These are phyloP conservation scores for Schizopora paradoxa DNA, from an alignment of 1,284 basidiomycete genomes.

Conservation along the genomic window DNA sequence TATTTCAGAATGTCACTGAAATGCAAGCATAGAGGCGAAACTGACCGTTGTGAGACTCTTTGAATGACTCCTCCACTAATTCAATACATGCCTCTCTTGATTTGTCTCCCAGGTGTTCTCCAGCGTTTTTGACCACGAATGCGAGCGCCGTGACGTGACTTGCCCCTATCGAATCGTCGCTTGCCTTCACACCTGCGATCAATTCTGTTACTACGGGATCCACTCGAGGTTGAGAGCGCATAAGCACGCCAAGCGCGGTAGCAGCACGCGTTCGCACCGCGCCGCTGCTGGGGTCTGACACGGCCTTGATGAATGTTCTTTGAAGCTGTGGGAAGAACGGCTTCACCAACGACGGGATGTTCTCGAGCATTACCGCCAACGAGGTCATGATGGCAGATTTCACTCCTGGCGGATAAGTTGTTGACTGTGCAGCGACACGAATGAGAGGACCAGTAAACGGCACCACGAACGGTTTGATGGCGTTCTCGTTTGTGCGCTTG, in stretches of 20 bases:
- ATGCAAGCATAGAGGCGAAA: conserved; percentile 4
- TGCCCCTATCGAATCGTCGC: conserved; percentile 70
- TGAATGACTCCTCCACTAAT: conserved; percentile 77
- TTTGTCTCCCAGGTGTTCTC: conserved; percentile 72
- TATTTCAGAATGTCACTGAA: conserved; percentile 9
- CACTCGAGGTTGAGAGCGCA: conserved; percentile 83
- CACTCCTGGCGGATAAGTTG: conserved; percentile 84
- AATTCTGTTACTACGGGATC: conserved; percentile 89
- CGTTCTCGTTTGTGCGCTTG: conserved; percentile 80
- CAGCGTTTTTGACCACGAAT: conserved; percentile 69
- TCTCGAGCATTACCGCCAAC: conserved; percentile 75
- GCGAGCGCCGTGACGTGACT: conserved; percentile 77
- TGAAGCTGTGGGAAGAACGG: conserved; percentile 99
- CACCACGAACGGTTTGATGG: conserved; percentile 95
- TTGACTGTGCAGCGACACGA: conserved; percentile 85
- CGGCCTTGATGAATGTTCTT: conserved; percentile 93
- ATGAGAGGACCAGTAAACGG: conserved; percentile 96
- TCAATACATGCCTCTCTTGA: conserved; percentile 70
- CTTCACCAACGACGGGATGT: conserved; percentile 86
- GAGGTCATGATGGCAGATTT: conserved; percentile 86
- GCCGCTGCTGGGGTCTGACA: conserved; percentile 74
- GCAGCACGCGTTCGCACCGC: conserved; percentile 82
- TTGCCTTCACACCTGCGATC: conserved; percentile 59
- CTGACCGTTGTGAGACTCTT: conserved; percentile 64
- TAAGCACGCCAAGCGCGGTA: conserved; percentile 84